A percentile compares a stretch with the other conserved stretches of the same genome.
Evolutionary conservation across 2,329 filamentous ascomycete genomes (phyloP).

Genomic region (Drechslerella stenobrocha): DNA sequence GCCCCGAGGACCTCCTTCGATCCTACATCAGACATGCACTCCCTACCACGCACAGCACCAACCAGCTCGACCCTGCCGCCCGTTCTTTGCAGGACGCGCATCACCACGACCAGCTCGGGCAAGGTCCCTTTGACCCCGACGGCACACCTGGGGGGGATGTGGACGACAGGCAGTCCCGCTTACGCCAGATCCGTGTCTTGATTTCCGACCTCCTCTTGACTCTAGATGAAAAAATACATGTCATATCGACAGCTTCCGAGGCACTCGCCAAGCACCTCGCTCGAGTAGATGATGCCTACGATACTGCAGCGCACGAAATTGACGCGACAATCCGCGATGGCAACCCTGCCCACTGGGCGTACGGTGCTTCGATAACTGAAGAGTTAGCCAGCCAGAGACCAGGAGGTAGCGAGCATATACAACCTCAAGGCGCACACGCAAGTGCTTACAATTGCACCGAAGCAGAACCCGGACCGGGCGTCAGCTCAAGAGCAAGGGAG

Average conservation of each 20-base stretch:
- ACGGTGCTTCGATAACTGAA: conserved; percentile 60
- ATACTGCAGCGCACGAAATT: conserved; percentile 83
- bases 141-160: conserved; percentile 1
- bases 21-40: conserved; percentile 69
- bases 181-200: conserved; percentile 51
- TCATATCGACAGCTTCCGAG: conserved; percentile 88
- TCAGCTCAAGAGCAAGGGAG: conserved; percentile 18
- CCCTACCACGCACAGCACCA: conserved; percentile 8
- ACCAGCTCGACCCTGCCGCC: conserved; percentile 4
- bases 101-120: not conserved
- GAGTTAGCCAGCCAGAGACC: conserved; percentile 1
- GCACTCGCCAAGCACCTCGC: conserved; percentile 80
- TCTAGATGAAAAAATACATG: conserved; percentile 96
- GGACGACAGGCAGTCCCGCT: conserved; percentile 48
- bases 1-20: conserved; percentile 79
- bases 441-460: conserved; percentile 10
- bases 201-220: conserved; percentile 69
- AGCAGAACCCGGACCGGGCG: conserved; percentile 5
- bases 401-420: conserved; percentile 14
- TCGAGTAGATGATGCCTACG: conserved; percentile 84
- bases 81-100: conserved; percentile 9
- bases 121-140: not conserved
- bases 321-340: conserved; percentile 93
- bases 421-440: not conserved
- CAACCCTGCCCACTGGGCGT: conserved; percentile 91